A percentile compares a stretch with the other conserved stretches of the same genome.
phyloP scores from a whole-genome alignment of 371 early-diverging fungal genomes.

The Mitosporidium daphniae region DNA sequence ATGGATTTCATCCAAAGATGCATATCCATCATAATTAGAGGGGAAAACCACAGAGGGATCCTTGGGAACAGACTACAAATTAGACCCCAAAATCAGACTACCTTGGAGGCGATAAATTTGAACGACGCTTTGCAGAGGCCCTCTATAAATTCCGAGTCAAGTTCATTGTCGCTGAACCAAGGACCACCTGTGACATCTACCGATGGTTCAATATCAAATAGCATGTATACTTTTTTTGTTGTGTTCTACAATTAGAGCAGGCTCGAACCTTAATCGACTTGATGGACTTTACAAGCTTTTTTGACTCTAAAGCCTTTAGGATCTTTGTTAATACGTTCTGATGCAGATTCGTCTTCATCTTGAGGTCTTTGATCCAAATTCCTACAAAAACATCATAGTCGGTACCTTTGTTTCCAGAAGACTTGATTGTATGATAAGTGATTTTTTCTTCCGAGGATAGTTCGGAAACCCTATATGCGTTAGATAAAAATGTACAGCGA shows the following conservation, averaged over 20 bases:
- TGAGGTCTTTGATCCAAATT: conserved; percentile 60
- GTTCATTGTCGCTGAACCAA: conserved; percentile 79
- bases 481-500: too few relatives aligned
- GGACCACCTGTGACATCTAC: conserved; percentile 76
- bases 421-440: conserved; percentile 5
- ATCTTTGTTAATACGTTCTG: conserved; percentile 32
- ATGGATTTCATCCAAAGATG: conserved; percentile 23
- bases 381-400: too few relatives aligned
- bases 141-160: conserved; percentile 70
- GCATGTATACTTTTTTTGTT: conserved; percentile 66
- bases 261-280: conserved; percentile 42
- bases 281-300: conserved; percentile 44
- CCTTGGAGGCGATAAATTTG: conserved; percentile 25
- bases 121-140: conserved; percentile 26
- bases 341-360: conserved; percentile 40
- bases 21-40: conserved; percentile 18
- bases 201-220: conserved; percentile 44
- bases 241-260: conserved; percentile 15
- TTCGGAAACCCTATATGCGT: too few relatives aligned
- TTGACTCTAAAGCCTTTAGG: conserved; percentile 39
- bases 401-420: conserved; percentile 6
- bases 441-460: conserved; percentile 8
- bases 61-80: conserved; percentile 1
- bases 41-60: conserved; percentile 12
- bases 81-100: conserved; percentile 4